Conservation (phyloP, 2,329 filamentous ascomycete genomes). For the Aspergillus sp. region DNA sequence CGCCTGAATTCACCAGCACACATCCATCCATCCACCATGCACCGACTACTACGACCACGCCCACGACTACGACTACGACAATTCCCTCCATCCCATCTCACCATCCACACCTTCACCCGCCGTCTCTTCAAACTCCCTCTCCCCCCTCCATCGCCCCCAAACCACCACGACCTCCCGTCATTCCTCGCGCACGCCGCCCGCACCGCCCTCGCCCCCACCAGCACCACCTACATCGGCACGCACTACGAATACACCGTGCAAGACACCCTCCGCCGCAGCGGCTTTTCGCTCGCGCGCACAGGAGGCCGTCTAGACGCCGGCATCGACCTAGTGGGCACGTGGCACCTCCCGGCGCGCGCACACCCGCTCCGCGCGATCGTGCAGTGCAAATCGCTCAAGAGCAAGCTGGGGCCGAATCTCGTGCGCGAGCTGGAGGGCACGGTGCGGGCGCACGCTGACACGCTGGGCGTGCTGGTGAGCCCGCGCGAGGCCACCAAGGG, state of each 20-base stretch:
- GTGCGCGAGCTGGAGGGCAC: conserved; percentile 60
- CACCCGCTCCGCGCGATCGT: conserved; percentile 42
- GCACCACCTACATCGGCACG: conserved; percentile 45
- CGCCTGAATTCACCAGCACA: background rate
- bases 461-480: conserved; percentile 70
- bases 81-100: background rate
- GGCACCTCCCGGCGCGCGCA: conserved; percentile 38
- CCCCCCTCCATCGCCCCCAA: conserved; percentile 31
- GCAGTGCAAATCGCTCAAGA: conserved; percentile 47
- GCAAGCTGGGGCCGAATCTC: conserved; percentile 44
- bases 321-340: conserved; percentile 48
- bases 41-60: no score
- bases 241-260: conserved; percentile 49
- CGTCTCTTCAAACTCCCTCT: conserved; percentile 37
- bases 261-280: conserved; percentile 36
- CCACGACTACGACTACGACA: background rate
- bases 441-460: conserved; percentile 70
- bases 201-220: conserved; percentile 34
- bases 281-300: conserved; percentile 42
- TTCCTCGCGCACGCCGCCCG: conserved; percentile 43
- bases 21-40: no score
- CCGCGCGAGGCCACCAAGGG: conserved; percentile 73
- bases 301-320: conserved; percentile 48
- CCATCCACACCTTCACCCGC: conserved; percentile 27
- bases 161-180: conserved; percentile 37